Conservation (phyloP, 2,329 filamentous ascomycete genomes). For the Bertia moriformis region DNA sequence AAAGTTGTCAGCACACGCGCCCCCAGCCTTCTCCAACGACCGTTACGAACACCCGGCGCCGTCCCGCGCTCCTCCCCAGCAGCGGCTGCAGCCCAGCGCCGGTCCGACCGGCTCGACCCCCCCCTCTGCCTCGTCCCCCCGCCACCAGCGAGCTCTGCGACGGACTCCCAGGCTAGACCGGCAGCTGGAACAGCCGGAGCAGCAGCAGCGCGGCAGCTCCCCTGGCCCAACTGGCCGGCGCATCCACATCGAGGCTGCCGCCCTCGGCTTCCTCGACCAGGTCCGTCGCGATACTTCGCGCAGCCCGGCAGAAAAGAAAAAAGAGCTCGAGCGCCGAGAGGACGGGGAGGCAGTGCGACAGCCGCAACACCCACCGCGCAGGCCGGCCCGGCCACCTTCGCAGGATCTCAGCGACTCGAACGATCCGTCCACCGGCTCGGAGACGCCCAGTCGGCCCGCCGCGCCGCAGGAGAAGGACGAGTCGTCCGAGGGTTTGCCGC, state of each 20-base stretch:
- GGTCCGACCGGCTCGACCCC: slow-evolving; percentile 21
- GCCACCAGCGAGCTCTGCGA: slow-evolving; percentile 28
- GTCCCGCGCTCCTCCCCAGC: too few species aligned
- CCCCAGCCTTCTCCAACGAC: slow-evolving; percentile 29
- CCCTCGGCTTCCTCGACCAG: slow-evolving; percentile 30
- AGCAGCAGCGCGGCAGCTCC: slow-evolving; percentile 13
- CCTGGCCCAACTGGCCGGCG: slow-evolving; percentile 11
- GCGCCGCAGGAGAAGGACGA: slow-evolving; percentile 14
- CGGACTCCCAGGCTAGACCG: slow-evolving; percentile 34
- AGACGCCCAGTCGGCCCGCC: slow-evolving; percentile 9
- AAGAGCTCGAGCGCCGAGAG: slow-evolving; percentile 4
- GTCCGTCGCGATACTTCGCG: slow-evolving; percentile 19
- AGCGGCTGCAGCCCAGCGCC: too few species aligned
- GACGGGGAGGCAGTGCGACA: too few species aligned
- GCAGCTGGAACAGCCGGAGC: slow-evolving; percentile 9
- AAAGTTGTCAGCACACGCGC: slow-evolving; percentile 28
- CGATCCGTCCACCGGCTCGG: slow-evolving; percentile 15
- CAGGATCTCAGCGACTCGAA: slow-evolving; percentile 28
- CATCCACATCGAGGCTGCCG: slow-evolving; percentile 30
- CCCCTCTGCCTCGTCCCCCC: slow-evolving; percentile 27
- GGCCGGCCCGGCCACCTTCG: slow-evolving; percentile 22
- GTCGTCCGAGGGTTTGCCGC: too few species aligned
- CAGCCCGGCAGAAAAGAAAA: slow-evolving; percentile 4
- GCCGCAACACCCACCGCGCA: slow-evolving; percentile 7
- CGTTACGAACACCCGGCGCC: too few species aligned